These are phyloP conservation scores for Berberis thunbergii DNA, from an alignment of 164 flowering plant genomes.

Conservation along the genomic window DNA sequence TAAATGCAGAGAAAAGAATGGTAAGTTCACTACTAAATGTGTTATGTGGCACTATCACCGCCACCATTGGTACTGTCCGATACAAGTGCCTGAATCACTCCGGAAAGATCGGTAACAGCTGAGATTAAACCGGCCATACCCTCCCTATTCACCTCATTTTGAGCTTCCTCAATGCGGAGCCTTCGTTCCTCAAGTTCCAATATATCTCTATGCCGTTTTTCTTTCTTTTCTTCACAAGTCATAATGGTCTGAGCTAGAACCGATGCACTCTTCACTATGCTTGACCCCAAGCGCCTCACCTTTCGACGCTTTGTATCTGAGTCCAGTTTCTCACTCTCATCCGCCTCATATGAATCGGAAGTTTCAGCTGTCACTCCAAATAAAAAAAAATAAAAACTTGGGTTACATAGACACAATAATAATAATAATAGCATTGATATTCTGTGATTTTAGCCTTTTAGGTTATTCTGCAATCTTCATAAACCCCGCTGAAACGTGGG, in stretches of 20 bases:
- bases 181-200: slow-evolving; percentile 25
- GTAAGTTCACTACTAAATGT: background rate
- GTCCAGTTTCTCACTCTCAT: slow-evolving; percentile 12
- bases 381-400: background rate
- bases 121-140: slow-evolving; percentile 20
- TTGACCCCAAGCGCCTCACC: slow-evolving; percentile 17
- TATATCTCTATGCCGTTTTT: slow-evolving; percentile 23
- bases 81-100: slow-evolving; percentile 27
- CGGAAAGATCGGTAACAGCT: slow-evolving; percentile 33
- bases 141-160: slow-evolving; percentile 23
- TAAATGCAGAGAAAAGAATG: background rate
- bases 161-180: slow-evolving; percentile 26
- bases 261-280: slow-evolving; percentile 26
- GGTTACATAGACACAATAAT: background rate
- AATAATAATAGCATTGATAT: no score
- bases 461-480: no score
- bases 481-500: no score
- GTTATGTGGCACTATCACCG: slow-evolving; percentile 1
- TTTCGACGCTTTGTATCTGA: slow-evolving; percentile 19
- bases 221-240: slow-evolving; percentile 31
- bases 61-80: slow-evolving; percentile 12
- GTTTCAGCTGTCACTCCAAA: slow-evolving; percentile 6
- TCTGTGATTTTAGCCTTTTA: no score
- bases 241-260: slow-evolving; percentile 20
- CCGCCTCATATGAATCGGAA: slow-evolving; percentile 23